phyloP scores from a whole-genome alignment of 1,139 yeast species.

The Groenewaldozyma sp. region DNA sequence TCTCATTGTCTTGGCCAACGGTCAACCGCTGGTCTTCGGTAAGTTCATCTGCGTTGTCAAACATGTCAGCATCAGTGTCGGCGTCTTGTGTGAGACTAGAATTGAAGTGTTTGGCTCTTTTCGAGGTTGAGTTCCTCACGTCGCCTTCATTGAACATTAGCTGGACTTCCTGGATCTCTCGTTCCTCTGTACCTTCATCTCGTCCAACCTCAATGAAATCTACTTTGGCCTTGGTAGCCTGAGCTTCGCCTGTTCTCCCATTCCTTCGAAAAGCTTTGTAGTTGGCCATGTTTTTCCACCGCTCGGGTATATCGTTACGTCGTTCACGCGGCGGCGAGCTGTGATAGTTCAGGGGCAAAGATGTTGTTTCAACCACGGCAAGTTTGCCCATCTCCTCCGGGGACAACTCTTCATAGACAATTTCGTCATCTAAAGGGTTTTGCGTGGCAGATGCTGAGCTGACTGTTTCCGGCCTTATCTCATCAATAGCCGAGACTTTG shows the following conservation, averaged over 20 bases:
- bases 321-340: not conserved
- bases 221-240: not conserved
- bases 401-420: not conserved
- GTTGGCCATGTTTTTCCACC: slow-evolving; percentile 9
- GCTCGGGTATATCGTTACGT: not conserved
- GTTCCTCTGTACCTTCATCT: not conserved
- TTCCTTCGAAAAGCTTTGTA: slow-evolving; percentile 7
- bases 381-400: slow-evolving; percentile 7
- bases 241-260: not conserved
- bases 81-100: no score
- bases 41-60: no score
- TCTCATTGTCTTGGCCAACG: no score
- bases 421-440: not conserved
- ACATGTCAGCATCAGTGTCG: no score
- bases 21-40: no score
- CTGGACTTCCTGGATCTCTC: not conserved
- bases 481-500: not conserved
- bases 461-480: not conserved
- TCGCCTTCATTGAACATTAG: not conserved
- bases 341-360: not conserved
- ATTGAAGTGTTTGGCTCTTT: no score
- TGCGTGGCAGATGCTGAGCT: no score
- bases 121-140: no score
- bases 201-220: not conserved
- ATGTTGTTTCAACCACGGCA: slow-evolving; percentile 12